Percentiles rank a stretch among this genome's conserved stretches.
phyloP scores from a whole-genome alignment of 2,329 filamentous ascomycete species.

The Penicillium sp. region DNA sequence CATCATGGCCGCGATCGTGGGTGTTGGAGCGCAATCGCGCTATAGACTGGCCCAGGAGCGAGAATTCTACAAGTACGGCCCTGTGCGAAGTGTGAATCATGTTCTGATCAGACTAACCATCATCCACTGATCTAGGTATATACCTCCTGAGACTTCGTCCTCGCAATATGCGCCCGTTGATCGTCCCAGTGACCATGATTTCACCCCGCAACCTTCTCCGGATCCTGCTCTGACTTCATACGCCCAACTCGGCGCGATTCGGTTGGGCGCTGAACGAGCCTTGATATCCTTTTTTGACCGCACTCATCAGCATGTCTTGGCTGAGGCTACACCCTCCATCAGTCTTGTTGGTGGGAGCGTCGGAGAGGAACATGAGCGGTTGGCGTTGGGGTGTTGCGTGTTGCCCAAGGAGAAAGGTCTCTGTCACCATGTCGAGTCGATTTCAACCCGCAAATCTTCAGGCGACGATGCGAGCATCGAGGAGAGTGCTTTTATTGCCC shows the following conservation, averaged over 20 bases:
- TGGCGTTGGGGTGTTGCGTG: conserved; percentile 29
- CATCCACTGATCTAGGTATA: conserved; percentile 8
- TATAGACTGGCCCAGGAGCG: conserved; percentile 12
- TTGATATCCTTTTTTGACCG: conserved; percentile 51
- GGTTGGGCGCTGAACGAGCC: conserved; percentile 41
- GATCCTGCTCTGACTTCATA: conserved; percentile 44
- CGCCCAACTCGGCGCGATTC: conserved; percentile 46
- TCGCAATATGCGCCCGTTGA: conserved; percentile 23
- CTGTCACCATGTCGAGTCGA: conserved; percentile 23
- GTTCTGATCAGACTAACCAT: background rate
- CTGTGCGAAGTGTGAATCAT: background rate
- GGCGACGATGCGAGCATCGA: conserved; percentile 1
- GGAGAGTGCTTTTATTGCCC: conserved; percentile 19
- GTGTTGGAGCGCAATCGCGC: background rate
- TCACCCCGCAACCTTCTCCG: conserved; percentile 24
- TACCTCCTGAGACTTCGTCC: conserved; percentile 15
- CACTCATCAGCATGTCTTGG: conserved; percentile 46
- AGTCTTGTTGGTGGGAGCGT: conserved; percentile 29
- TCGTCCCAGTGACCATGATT: conserved; percentile 11
- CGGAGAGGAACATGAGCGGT: conserved; percentile 19
- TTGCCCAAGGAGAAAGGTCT: conserved; percentile 26
- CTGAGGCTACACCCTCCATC: conserved; percentile 46
- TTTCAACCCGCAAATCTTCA: background rate
- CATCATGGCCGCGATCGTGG: conserved; percentile 4
- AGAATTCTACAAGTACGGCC: conserved; percentile 10